phyloP scores from a whole-genome alignment of 371 early-diverging fungal species.

The Rhizopus stolonifer region DNA sequence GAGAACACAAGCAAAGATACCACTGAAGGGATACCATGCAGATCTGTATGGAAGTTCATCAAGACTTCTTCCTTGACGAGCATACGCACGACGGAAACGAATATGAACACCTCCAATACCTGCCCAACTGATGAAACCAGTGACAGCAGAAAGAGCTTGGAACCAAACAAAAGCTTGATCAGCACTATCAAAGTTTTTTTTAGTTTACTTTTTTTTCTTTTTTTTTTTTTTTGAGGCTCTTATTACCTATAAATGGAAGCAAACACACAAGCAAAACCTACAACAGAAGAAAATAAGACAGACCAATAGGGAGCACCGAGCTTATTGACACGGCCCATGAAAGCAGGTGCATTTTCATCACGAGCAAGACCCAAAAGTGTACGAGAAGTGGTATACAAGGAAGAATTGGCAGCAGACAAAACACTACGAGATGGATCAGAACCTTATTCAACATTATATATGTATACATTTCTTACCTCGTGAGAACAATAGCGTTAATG shows the following conservation, averaged over 20 bases:
- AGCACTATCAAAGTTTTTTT: constrained; percentile 30
- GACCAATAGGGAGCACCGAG: constrained; percentile 61
- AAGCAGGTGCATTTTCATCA: constrained; percentile 62
- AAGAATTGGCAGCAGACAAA: constrained; percentile 73
- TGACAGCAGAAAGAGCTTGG: constrained; percentile 67
- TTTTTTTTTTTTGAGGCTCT: too few species aligned
- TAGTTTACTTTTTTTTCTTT: too few species aligned
- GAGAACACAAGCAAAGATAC: constrained; percentile 46
- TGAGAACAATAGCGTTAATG: constrained; percentile 73
- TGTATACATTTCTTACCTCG: constrained; percentile 19
- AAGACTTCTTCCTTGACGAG: constrained; percentile 66
- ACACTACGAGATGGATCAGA: constrained; percentile 33
- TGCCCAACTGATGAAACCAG: constrained; percentile 80
- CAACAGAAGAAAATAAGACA: constrained; percentile 49
- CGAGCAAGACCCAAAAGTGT: constrained; percentile 62
- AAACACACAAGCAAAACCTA: constrained; percentile 59
- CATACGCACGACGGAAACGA: constrained; percentile 80
- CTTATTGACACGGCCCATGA: constrained; percentile 45
- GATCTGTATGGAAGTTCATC: constrained; percentile 73
- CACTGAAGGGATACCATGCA: constrained; percentile 67
- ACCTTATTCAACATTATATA: neutral
- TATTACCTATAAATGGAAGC: constrained; percentile 42
- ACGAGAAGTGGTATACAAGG: constrained; percentile 69
- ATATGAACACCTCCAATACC: constrained; percentile 74
- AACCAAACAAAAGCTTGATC: constrained; percentile 71